Evolutionary conservation across 208 protist species (phyloP).

Genomic region (Porcisia deanei): DNA sequence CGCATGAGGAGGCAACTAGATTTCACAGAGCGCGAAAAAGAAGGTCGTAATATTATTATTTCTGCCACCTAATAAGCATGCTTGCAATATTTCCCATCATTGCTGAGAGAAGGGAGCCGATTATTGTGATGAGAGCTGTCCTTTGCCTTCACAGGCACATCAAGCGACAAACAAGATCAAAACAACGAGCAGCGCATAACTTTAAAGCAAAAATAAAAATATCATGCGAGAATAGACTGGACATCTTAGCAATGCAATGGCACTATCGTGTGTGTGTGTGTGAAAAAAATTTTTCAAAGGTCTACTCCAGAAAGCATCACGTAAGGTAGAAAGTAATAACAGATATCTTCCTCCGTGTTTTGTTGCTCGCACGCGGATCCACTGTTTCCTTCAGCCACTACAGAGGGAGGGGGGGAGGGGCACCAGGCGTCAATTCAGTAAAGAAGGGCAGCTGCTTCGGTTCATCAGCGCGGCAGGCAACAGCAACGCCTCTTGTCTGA

Average conservation of each 20-base stretch:
- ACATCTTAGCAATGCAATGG: not conserved
- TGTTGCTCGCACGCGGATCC: not conserved
- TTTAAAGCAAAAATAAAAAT: not conserved
- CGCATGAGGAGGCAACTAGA: not conserved
- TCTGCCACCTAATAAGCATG: not conserved
- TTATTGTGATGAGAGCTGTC: not conserved
- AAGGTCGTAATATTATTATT: not conserved
- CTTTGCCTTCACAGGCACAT: not conserved
- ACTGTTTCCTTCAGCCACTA: not conserved
- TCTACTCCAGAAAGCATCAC: not conserved
- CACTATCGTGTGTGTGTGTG: not conserved
- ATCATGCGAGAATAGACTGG: not conserved
- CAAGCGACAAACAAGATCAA: not conserved
- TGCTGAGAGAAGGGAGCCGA: not conserved
- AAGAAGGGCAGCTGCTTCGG: not conserved
- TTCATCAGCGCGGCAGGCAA: not conserved
- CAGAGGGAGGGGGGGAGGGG: no score
- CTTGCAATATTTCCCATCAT: not conserved
- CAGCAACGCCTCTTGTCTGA: constrained; percentile 1
- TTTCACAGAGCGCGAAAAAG: not conserved
- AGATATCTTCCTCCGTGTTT: not conserved
- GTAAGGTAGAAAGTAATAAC: not conserved
- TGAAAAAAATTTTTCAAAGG: not conserved
- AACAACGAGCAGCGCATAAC: not conserved
- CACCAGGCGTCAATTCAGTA: not conserved